phyloP scores from a whole-genome alignment of 2,329 filamentous ascomycete genomes.

The Penicillium corylophilum region DNA sequence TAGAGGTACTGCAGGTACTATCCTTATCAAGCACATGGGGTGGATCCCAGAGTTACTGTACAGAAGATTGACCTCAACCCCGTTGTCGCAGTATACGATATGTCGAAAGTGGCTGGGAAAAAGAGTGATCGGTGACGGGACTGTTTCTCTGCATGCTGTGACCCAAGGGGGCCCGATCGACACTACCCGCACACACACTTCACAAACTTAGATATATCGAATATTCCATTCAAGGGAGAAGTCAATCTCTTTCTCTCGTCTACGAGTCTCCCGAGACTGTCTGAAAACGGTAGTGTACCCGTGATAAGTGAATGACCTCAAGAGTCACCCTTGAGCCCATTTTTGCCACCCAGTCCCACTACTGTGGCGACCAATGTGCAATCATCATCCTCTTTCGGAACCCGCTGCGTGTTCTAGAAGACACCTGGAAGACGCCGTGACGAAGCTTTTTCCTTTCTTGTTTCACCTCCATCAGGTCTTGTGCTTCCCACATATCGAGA shows the following conservation, averaged over 20 bases:
- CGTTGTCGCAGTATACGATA: no score
- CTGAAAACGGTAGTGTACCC: neutral
- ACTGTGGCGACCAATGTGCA: slow-evolving; percentile 8
- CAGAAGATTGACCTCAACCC: neutral
- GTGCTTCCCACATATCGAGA: neutral
- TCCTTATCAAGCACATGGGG: no score
- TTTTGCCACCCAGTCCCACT: slow-evolving; percentile 6
- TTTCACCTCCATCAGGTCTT: neutral
- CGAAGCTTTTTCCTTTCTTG: slow-evolving; percentile 22
- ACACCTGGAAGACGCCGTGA: slow-evolving; percentile 30
- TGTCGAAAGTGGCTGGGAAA: neutral
- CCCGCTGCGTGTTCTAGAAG: slow-evolving; percentile 33
- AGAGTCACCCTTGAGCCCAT: neutral
- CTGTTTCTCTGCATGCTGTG: neutral
- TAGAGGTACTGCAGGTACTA: no score
- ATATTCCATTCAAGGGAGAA: neutral
- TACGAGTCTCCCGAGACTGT: neutral
- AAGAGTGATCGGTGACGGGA: neutral
- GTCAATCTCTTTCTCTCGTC: neutral
- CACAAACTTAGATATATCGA: neutral
- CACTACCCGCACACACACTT: neutral
- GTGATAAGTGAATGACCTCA: slow-evolving; percentile 6
- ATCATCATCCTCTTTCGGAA: slow-evolving; percentile 6
- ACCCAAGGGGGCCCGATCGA: neutral
- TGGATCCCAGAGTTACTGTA: no score